Evolutionary conservation across 129 eudicot species (phyloP).

Genomic region (Chrysanthemum lavandulifolium): DNA sequence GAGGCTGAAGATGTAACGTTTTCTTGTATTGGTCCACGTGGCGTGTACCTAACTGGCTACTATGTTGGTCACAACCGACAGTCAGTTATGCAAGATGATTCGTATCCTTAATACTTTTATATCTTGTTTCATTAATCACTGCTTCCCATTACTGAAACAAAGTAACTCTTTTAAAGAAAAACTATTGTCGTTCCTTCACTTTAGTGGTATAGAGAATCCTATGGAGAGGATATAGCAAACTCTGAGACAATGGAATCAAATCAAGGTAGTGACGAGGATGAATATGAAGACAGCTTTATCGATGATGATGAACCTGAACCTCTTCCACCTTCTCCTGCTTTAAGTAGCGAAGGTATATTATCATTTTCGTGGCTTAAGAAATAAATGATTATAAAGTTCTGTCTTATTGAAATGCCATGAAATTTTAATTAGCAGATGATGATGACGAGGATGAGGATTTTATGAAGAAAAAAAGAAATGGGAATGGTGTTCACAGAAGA

Average conservation of each 20-base stretch:
- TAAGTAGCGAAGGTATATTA: constrained; percentile 48
- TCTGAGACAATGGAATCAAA: constrained; percentile 51
- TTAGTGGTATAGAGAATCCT: constrained; percentile 59
- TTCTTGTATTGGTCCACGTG: constrained; percentile 89
- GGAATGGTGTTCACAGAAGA: constrained; percentile 32
- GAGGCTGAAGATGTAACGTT: constrained; percentile 73
- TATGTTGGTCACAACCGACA: constrained; percentile 42
- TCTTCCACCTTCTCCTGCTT: constrained; percentile 50
- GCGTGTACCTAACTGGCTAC: constrained; percentile 78
- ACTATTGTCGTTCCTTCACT: constrained; percentile 44
- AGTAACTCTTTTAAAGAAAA: background rate
- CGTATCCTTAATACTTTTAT: constrained; percentile 60
- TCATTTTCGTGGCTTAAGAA: background rate
- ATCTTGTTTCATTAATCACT: background rate
- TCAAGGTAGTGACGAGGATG: constrained; percentile 59
- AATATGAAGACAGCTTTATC: constrained; percentile 84
- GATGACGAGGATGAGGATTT: constrained; percentile 28
- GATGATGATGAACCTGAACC: constrained; percentile 60
- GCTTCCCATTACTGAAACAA: background rate
- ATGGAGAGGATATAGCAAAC: constrained; percentile 77
- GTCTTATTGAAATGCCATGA: constrained; percentile 3
- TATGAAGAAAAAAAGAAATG: constrained; percentile 27
- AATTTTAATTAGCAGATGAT: constrained; percentile 28
- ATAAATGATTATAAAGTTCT: background rate
- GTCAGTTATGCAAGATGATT: constrained; percentile 40